phyloP scores from a whole-genome alignment of 2,329 filamentous ascomycete species.

The Aspergillus phoenicis region DNA sequence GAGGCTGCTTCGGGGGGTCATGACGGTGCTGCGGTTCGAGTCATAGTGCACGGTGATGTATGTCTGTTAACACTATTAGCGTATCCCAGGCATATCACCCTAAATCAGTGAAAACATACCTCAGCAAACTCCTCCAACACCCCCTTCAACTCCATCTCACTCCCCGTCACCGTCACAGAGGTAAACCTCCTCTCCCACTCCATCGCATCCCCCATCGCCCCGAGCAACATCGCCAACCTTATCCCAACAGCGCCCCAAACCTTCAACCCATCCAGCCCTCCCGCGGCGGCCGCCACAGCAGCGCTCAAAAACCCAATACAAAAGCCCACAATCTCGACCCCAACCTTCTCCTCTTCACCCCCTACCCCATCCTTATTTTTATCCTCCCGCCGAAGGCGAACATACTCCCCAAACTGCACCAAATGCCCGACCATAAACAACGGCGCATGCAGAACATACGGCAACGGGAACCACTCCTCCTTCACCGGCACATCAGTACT shows the following conservation, averaged over 20 bases:
- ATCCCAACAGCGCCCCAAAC: constrained; percentile 18
- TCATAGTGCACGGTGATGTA: constrained; percentile 23
- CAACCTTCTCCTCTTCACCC: not conserved
- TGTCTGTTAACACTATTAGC: constrained; percentile 12
- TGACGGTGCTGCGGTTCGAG: constrained; percentile 19
- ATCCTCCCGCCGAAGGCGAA: too few species aligned
- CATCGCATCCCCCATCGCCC: constrained; percentile 20
- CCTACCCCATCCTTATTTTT: too few species aligned
- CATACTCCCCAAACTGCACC: constrained; percentile 16
- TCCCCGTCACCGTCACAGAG: constrained; percentile 13
- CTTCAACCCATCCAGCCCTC: not conserved
- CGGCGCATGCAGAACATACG: constrained; percentile 23
- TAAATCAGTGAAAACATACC: constrained; percentile 1
- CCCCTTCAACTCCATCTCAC: not conserved
- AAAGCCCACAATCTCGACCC: constrained; percentile 21
- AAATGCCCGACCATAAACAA: constrained; percentile 24
- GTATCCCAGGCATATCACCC: not conserved
- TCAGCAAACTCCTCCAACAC: constrained; percentile 11
- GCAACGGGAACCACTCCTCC: constrained; percentile 16
- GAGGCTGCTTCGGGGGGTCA: constrained; percentile 15
- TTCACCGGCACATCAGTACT: constrained; percentile 7
- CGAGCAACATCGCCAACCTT: constrained; percentile 18
- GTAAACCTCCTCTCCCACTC: constrained; percentile 20
- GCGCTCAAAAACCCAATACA: constrained; percentile 25
- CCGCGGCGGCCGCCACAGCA: constrained; percentile 13